Conservation (phyloP, 2,329 filamentous ascomycete genomes). For the Talaromyces sp. region DNA sequence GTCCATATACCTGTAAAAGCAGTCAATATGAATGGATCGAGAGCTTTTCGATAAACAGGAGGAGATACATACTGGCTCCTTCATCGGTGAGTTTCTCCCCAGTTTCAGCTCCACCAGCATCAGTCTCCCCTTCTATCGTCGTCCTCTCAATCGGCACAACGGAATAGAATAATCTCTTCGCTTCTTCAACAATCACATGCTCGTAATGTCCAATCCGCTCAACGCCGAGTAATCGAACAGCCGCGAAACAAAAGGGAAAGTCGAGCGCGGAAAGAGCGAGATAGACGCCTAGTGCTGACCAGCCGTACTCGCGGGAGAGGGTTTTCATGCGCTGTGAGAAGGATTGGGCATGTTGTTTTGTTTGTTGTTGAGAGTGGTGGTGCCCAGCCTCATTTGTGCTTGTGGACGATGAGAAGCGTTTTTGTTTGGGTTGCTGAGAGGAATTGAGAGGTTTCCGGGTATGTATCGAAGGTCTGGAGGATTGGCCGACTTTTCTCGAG, state of each 20-base stretch:
- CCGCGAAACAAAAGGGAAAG: conserved; percentile 90
- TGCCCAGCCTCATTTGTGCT: not conserved
- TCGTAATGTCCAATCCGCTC: conserved; percentile 70
- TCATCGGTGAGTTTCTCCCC: conserved; percentile 59
- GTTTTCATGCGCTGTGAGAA: conserved; percentile 72
- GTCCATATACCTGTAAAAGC: conserved; percentile 63
- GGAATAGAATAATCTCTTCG: conserved; percentile 26
- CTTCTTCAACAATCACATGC: conserved; percentile 39
- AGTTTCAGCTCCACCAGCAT: conserved; percentile 58
- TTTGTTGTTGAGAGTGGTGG: not conserved
- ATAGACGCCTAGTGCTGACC: conserved; percentile 90
- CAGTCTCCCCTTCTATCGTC: conserved; percentile 18
- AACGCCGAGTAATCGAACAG: conserved; percentile 76
- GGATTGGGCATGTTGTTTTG: conserved; percentile 41
- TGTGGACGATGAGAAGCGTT: conserved; percentile 14
- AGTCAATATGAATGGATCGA: conserved; percentile 12
- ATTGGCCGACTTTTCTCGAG: not conserved
- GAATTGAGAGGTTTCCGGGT: not conserved
- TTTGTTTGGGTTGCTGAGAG: not conserved
- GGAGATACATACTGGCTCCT: conserved; percentile 64
- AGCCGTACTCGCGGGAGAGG: conserved; percentile 88
- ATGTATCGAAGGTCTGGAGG: not conserved
- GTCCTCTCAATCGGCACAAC: conserved; percentile 21
- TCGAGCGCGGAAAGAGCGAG: conserved; percentile 76
- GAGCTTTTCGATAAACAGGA: not conserved